phyloP scores from a whole-genome alignment of 306 rosid genomes.

The Arachis stenosperma region DNA sequence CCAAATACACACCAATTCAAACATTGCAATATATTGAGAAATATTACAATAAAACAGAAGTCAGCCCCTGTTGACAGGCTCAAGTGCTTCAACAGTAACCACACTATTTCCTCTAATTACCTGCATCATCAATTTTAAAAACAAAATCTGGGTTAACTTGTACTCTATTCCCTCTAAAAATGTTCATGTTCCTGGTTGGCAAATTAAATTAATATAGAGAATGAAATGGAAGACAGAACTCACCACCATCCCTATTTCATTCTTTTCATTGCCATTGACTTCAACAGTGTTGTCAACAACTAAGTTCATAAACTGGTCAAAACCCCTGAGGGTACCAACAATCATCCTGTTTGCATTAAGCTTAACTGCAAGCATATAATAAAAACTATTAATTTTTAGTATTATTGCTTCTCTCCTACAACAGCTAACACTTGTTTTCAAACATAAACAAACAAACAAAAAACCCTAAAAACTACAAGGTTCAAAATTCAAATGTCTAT shows the following conservation, averaged over 20 bases:
- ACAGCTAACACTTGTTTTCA: too few relatives aligned
- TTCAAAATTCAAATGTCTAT: too few relatives aligned
- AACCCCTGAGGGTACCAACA: slow-evolving; percentile 91
- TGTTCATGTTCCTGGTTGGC: not conserved
- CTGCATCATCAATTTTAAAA: slow-evolving; percentile 50
- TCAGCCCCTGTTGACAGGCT: slow-evolving; percentile 78
- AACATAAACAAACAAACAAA: too few relatives aligned
- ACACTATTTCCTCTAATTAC: slow-evolving; percentile 96
- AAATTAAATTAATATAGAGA: not conserved
- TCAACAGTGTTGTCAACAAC: slow-evolving; percentile 94
- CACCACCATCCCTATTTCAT: slow-evolving; percentile 97
- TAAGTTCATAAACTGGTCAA: slow-evolving; percentile 96
- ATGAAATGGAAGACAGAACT: slow-evolving; percentile 38
- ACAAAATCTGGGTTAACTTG: not conserved
- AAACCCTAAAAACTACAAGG: too few relatives aligned
- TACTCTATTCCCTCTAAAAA: not conserved
- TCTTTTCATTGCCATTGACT: slow-evolving; percentile 85
- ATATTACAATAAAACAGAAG: slow-evolving; percentile 3
- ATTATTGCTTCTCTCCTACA: too few relatives aligned
- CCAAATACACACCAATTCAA: slow-evolving; percentile 25
- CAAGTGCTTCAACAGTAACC: slow-evolving; percentile 98
- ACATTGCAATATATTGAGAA: slow-evolving; percentile 4
- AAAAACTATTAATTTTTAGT: too few relatives aligned
- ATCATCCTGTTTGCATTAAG: slow-evolving; percentile 91
- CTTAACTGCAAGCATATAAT: slow-evolving; percentile 64